Evolutionary conservation across 106 monocot species (phyloP).

Genomic region (Cymbidium sinense): DNA sequence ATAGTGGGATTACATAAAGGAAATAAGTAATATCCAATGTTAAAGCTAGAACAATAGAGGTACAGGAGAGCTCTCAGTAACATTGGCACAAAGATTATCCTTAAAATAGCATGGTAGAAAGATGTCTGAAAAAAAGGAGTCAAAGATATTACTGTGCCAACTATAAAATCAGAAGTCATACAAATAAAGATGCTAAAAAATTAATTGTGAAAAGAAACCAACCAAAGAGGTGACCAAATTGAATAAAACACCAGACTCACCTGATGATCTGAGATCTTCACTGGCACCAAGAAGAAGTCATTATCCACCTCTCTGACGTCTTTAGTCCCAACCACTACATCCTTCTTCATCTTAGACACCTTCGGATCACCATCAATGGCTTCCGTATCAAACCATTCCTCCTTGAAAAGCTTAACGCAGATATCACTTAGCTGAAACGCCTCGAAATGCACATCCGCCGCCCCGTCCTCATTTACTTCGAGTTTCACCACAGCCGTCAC

Average conservation of each 20-base stretch:
- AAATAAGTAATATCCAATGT: too few relatives aligned
- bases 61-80: too few relatives aligned
- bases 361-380: slow-evolving; percentile 50
- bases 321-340: slow-evolving; percentile 79
- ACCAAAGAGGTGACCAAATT: neutral
- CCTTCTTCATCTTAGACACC: slow-evolving; percentile 81
- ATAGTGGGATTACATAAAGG: too few relatives aligned
- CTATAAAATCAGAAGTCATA: too few relatives aligned
- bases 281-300: slow-evolving; percentile 91
- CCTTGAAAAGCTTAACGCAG: slow-evolving; percentile 79
- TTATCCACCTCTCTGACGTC: slow-evolving; percentile 87
- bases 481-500: slow-evolving; percentile 86
- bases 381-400: slow-evolving; percentile 66
- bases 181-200: too few relatives aligned
- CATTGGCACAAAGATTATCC: too few relatives aligned
- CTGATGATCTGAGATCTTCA: slow-evolving; percentile 95
- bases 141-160: too few relatives aligned
- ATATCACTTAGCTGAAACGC: slow-evolving; percentile 98
- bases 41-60: too few relatives aligned
- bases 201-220: too few relatives aligned
- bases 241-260: slow-evolving; percentile 16
- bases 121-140: too few relatives aligned
- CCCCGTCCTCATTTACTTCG: slow-evolving; percentile 75
- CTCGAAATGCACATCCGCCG: slow-evolving; percentile 90
- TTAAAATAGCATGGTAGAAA: too few relatives aligned